Conservation (phyloP, 1,284 basidiomycete species). For the Phellinidium pouzarii region DNA sequence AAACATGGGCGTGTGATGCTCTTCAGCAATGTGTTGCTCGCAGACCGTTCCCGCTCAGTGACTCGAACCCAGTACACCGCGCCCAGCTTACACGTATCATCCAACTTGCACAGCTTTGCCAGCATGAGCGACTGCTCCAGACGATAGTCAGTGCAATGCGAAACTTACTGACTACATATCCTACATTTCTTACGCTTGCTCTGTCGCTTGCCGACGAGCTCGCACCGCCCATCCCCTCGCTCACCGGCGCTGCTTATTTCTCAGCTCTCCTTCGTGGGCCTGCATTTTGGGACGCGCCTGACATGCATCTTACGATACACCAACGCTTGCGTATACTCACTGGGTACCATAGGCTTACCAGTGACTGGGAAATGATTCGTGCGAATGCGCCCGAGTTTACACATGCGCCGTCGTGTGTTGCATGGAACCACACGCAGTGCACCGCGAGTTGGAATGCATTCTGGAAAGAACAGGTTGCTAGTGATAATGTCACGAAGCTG, state of each 20-base stretch:
- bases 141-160: constrained; percentile 52
- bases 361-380: constrained; percentile 35
- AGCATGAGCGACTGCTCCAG: constrained; percentile 46
- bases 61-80: constrained; percentile 35
- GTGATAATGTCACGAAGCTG: constrained; percentile 48
- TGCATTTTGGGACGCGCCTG: constrained; percentile 18
- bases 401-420: constrained; percentile 53
- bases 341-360: constrained; percentile 55
- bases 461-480: constrained; percentile 61
- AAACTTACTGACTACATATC: constrained; percentile 48
- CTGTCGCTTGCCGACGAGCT: constrained; percentile 65
- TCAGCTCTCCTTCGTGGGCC: constrained; percentile 53
- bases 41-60: constrained; percentile 49
- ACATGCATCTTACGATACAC: constrained; percentile 41
- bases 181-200: constrained; percentile 59
- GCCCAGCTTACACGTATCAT: constrained; percentile 50
- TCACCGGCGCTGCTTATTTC: constrained; percentile 59
- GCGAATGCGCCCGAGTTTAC: constrained; percentile 46
- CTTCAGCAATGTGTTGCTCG: constrained; percentile 56
- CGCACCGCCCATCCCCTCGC: constrained; percentile 32
- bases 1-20: constrained; percentile 60
- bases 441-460: constrained; percentile 60
- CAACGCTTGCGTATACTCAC: constrained; percentile 55
- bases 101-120: constrained; percentile 56
- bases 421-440: constrained; percentile 64